phyloP scores from a whole-genome alignment of 768 basidiomycete species.

The Trametes meyenii region DNA sequence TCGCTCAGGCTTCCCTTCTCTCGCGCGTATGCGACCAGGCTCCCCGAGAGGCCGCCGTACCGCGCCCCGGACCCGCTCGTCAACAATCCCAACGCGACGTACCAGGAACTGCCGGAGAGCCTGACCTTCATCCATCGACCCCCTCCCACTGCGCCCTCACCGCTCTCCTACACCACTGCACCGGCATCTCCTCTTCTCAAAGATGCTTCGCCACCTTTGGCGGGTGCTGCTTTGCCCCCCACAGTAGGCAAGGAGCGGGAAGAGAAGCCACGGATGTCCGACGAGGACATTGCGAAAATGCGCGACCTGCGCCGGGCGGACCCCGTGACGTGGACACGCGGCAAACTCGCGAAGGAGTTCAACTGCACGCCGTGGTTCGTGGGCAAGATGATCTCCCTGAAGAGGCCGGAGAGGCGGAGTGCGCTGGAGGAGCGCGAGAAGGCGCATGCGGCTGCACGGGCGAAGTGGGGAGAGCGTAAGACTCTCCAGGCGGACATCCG shows the following conservation, averaged over 20 bases:
- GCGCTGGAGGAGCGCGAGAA: conserved; percentile 47
- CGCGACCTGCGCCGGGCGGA: conserved; percentile 57
- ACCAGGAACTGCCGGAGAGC: conserved; percentile 33
- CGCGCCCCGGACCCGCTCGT: conserved; percentile 36
- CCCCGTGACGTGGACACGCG: conserved; percentile 61
- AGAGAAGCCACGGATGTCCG: conserved; percentile 46
- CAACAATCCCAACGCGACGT: conserved; percentile 29
- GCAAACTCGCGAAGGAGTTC: conserved; percentile 76
- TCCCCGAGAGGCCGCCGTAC: conserved; percentile 33
- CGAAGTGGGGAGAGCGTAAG: conserved; percentile 74
- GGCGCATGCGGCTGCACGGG: conserved; percentile 49
- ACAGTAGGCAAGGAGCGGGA: conserved; percentile 17
- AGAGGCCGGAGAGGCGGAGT: conserved; percentile 49
- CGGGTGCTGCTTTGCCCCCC: conserved; percentile 31
- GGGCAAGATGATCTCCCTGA: conserved; percentile 62
- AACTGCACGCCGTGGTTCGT: conserved; percentile 72
- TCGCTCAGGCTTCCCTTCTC: conserved; percentile 15
- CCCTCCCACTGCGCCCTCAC: conserved; percentile 77
- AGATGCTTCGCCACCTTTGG: conserved; percentile 32
- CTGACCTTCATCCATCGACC: conserved; percentile 84
- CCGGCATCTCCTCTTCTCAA: conserved; percentile 75
- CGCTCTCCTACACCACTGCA: conserved; percentile 66
- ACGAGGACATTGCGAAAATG: conserved; percentile 58
- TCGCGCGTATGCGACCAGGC: conserved; percentile 34
- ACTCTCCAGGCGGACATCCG: conserved; percentile 61